A percentile compares a stretch with the other conserved stretches of the same genome.
These are phyloP conservation scores for Kuraishia borneana DNA, from an alignment of 805 yeast genomes.

Conservation along the genomic window DNA sequence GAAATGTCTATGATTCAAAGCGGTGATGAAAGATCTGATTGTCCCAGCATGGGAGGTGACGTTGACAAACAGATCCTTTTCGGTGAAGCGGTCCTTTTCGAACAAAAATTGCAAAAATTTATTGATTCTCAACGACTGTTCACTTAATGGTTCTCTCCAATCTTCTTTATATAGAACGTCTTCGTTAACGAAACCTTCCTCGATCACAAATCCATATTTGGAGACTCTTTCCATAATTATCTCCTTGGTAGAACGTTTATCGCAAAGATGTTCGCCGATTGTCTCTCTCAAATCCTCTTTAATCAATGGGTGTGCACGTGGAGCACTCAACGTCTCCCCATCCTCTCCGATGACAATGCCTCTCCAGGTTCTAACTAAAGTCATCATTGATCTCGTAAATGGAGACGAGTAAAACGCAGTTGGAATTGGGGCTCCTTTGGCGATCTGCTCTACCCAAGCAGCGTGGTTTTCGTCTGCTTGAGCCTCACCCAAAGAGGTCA, in stretches of 20 bases:
- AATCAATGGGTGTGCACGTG: slow-evolving; percentile 14
- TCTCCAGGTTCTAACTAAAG: slow-evolving; percentile 34
- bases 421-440: slow-evolving; percentile 45
- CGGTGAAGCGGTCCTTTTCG: slow-evolving; percentile 14
- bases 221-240: slow-evolving; percentile 27
- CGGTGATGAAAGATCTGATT: slow-evolving; percentile 38
- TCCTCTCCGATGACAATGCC: slow-evolving; percentile 1
- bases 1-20: slow-evolving; percentile 41
- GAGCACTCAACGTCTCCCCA: slow-evolving; percentile 5
- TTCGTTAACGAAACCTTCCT: slow-evolving; percentile 33
- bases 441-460: slow-evolving; percentile 31
- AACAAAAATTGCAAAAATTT: slow-evolving; percentile 31
- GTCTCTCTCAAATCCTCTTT: slow-evolving; percentile 49
- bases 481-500: slow-evolving; percentile 41
- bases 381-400: slow-evolving; percentile 50
- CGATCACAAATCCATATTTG: slow-evolving; percentile 29
- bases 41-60: slow-evolving; percentile 56
- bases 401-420: slow-evolving; percentile 48
- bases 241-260: slow-evolving; percentile 34
- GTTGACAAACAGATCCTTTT: slow-evolving; percentile 25
- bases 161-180: slow-evolving; percentile 34
- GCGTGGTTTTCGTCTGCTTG: slow-evolving; percentile 42
- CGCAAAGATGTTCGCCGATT: slow-evolving; percentile 49
- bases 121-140: slow-evolving; percentile 39
- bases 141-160: slow-evolving; percentile 35